Conservation (phyloP, 352 stramenopile genomes). For the Globisporangium orthogonon region DNA sequence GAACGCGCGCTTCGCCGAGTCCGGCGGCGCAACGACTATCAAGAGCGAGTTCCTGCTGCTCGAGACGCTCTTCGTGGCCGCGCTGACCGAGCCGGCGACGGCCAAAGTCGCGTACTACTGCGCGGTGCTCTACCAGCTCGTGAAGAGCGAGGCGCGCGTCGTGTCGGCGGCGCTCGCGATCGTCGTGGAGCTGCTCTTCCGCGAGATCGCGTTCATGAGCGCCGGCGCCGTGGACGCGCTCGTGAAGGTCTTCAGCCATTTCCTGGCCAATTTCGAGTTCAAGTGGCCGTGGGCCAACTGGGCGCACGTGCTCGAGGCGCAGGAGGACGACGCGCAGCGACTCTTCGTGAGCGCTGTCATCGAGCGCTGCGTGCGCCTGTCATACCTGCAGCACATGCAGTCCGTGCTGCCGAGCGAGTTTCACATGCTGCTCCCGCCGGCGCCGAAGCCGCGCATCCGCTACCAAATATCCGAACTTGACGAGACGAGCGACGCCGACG, state of each 20-base stretch:
- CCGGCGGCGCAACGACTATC: slow-evolving; percentile 31
- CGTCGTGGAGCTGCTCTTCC: slow-evolving; percentile 80
- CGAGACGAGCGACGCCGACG: slow-evolving; percentile 18
- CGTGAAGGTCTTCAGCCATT: slow-evolving; percentile 80
- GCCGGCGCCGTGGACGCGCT: slow-evolving; percentile 51
- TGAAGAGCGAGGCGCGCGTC: slow-evolving; percentile 61
- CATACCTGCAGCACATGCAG: slow-evolving; percentile 84
- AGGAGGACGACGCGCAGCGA: slow-evolving; percentile 74
- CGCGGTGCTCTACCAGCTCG: slow-evolving; percentile 66
- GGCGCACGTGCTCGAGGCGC: slow-evolving; percentile 69
- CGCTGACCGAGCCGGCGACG: slow-evolving; percentile 35
- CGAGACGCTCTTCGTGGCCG: slow-evolving; percentile 61
- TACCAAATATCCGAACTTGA: slow-evolving; percentile 25
- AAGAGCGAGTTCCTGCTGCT: slow-evolving; percentile 80
- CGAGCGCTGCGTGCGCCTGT: slow-evolving; percentile 78
- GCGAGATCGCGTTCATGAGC: slow-evolving; percentile 70
- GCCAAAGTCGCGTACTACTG: slow-evolving; percentile 59
- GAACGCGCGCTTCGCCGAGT: slow-evolving; percentile 54
- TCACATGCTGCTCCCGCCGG: slow-evolving; percentile 68
- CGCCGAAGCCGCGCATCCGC: slow-evolving; percentile 60
- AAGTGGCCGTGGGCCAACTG: slow-evolving; percentile 83
- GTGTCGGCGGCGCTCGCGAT: slow-evolving; percentile 75
- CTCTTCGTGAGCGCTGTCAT: slow-evolving; percentile 83
- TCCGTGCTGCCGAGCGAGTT: slow-evolving; percentile 62
- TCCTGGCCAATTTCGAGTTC: slow-evolving; percentile 85